Evolutionary conservation across 2,329 filamentous ascomycete genomes (phyloP), one percentile per base, ranked within the genome.

Genomic region (Colletotrichum godetiae): DNA sequence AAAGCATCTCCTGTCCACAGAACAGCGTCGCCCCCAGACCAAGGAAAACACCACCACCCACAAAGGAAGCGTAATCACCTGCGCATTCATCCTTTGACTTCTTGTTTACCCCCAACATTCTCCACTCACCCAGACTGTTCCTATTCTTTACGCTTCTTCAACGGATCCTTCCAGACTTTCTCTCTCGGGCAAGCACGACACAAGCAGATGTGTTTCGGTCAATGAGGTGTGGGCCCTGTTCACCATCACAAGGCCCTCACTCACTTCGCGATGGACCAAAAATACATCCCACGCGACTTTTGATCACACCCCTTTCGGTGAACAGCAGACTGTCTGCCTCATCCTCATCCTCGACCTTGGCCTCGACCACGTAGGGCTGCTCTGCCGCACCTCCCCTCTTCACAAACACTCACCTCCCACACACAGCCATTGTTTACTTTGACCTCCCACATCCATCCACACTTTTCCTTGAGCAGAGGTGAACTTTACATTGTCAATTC

Each of bases 351-450:
- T 53, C 13, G 5, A 19, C 8, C 8, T 24, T 27, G 22, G 22
- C 5, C 46, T 55, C n/a, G n/a, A 64, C 46, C 61, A 3, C 55
- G 19, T 4, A 55, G 35, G 46, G 49, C 61, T 29, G 3, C 33
- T 64, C 24, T 37, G 29, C 61, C n/a, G n/a, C 46, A 49, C 31
- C 61, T 64, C 46, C 59, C 59, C 49, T 33, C n/a, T 63, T 35
- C 12, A 6, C 22, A 55, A 6, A 22, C 46, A 6, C n/a, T 5
- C 31, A 64, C 22, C 31, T 19, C 4, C 10, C 46, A 55, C 31
- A 19, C 46, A 55, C 35, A 52, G 27, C 49, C n/a, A 13, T 64
- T 64, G 29, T 64, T 55, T 64, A 37, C 31, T 5, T 55, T 49
- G 33, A 37, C 57, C 22, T 60, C 15, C 19, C 15, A 19, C 29